Percentiles rank a stretch among this genome's conserved stretches.
phyloP scores from a whole-genome alignment of 345 rosid species.

The Linum tenue region DNA sequence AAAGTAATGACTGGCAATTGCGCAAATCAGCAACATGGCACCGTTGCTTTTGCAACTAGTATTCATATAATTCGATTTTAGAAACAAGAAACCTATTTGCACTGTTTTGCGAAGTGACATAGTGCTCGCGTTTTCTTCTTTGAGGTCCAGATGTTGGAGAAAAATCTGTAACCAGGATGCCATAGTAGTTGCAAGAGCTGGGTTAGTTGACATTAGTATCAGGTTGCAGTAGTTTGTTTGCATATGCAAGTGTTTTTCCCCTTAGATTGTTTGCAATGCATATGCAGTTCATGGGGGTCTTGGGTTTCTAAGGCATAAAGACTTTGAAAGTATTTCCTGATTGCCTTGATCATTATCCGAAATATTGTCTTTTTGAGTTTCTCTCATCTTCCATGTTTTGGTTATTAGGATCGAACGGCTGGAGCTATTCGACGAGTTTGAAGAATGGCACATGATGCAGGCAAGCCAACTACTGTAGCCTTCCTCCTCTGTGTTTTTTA shows the following conservation, averaged over 20 bases:
- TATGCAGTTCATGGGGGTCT: background rate
- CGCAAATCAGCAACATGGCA: background rate
- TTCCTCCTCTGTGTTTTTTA: too few species aligned
- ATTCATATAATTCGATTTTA: background rate
- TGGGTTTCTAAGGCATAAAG: background rate
- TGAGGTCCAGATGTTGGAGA: too few species aligned
- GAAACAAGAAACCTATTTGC: background rate
- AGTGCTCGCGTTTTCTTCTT: too few species aligned
- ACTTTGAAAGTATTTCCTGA: background rate
- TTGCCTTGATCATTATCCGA: slow-evolving; percentile 11
- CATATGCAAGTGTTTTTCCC: too few species aligned
- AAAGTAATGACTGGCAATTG: background rate
- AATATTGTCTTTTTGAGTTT: slow-evolving; percentile 6
- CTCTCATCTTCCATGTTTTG: slow-evolving; percentile 19
- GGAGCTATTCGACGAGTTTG: slow-evolving; percentile 93
- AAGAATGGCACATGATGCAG: slow-evolving; percentile 99
- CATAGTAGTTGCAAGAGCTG: too few species aligned
- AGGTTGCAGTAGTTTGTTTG: too few species aligned
- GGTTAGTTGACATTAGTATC: too few species aligned
- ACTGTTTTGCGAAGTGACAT: background rate
- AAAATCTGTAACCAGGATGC: too few species aligned
- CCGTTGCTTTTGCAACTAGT: background rate
- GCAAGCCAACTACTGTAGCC: slow-evolving; percentile 36
- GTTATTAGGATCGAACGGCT: slow-evolving; percentile 70
- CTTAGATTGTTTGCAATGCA: background rate